Evolutionary conservation across 2,329 filamentous ascomycete genomes (phyloP), one percentile per base, ranked within the genome.

Genomic region (Fonsecaea monophora): DNA sequence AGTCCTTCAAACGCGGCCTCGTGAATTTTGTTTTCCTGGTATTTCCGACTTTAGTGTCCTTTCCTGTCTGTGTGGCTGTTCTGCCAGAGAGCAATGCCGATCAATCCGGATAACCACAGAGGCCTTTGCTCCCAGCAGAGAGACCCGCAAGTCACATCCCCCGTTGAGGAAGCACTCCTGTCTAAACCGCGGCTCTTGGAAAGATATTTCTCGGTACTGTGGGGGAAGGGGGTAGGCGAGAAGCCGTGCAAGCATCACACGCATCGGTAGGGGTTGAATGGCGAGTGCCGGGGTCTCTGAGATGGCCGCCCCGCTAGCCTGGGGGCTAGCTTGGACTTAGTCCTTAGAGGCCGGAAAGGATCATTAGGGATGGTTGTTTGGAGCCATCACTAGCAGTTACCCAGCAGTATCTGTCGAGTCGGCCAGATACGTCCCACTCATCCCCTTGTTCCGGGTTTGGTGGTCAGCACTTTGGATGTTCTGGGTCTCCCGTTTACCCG

Each of bases 381-480:
- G 45, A 37, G 53, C 53, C 8, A 21, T 25, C 25, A 25, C 25
- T 25, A 25, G 25, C 25, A 21, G 21, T 21, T 21, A 21, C 21
- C 21, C 21, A 21, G 21, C 21, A 25, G 25, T 25, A 25, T 25
- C 25, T 50, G 12, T 55, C n/a, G 25, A 34, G 13, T 37, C 25
- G 7, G 25, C 25, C 25, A 25, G 25, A 25, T 25, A 25, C 1
- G 25, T 25, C 25, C 30, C 30, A 55, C 53, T n/a, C n/a, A 15
- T 35, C 21, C 53, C n/a, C 40, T 25, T 18, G 61, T 18, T 13
- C 61, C 61, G 18, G 38, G 42, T 25, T 37, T 48, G 38, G 18
- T 37, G 60, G 25, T 56, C 50, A 53, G 50, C 50, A 58, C n/a
- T 40, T 38, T 37, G 38, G 38, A 32, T 30, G 34, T 48, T 45